Evolutionary conservation across 2,329 filamentous ascomycete genomes (phyloP), one percentile per base, ranked within the genome.

Genomic region (Xylariaceae sp.): DNA sequence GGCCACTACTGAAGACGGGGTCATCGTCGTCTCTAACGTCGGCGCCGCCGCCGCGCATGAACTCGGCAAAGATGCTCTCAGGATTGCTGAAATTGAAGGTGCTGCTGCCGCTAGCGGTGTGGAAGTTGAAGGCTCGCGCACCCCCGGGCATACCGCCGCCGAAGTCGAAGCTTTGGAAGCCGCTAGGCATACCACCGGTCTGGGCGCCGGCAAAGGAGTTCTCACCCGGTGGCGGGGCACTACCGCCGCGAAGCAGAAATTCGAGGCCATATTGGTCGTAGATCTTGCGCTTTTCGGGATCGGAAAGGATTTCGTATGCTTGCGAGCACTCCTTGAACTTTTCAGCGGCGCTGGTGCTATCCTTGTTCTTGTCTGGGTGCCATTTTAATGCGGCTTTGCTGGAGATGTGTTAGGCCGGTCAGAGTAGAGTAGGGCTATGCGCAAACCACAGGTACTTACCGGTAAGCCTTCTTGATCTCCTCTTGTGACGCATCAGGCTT

Each of bases 241-340:
- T 77, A 32, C 89, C 91, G 47, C 91, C 91, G 48, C 87, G 86
- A 34, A 95, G 79, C 50, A 99, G 80, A 75, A 92, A 96, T 66
- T 97, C 94, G 58, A 97, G 86, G 59, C 94, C 94, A 72, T 86
- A 96, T 69, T 92, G 86, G 71, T 99, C 94, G 71, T 99, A 99
- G 42, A 86, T 86, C 73, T 95, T 94, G 67, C 94, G 87, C 75
- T 97, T 99, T 70, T 97, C 91, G 57, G 92, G 91, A 67, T 99
- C 94, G 58, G 90, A 95, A 2, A 99, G 85, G 64, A 99, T 95
- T 75, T 99, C 94, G 76, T 96, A 99, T 54, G 94, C 94, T 75
- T 97, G 91, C 1, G 91, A 96, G 61, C 91, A 88, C 72, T 97
- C 94, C 76, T 99, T 99, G 80, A 99, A 99, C 74, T 92, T 96